Evolutionary conservation across 139 green algal species (phyloP).

Genomic region (Chlorella sorokiniana): DNA sequence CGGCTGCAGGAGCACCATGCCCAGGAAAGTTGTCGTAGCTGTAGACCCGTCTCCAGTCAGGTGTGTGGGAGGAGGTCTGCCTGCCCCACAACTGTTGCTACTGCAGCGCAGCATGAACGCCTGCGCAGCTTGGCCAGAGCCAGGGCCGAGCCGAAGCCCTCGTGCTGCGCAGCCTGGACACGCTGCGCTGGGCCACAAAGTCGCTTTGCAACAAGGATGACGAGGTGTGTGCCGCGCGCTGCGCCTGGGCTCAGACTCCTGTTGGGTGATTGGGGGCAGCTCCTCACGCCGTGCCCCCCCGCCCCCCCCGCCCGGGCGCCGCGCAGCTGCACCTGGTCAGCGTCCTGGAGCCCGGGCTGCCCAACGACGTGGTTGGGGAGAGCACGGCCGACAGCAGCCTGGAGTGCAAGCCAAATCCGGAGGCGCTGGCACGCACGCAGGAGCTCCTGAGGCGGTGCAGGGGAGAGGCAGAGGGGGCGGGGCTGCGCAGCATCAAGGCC

Average conservation of each 20-base stretch:
- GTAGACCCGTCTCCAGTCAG: neutral
- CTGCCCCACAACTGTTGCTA: no score
- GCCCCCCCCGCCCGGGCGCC: neutral
- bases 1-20: neutral
- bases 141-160: no score
- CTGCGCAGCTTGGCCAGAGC: no score
- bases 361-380: constrained; percentile 8
- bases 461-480: neutral
- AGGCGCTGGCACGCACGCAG: constrained; percentile 20
- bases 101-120: no score
- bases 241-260: neutral
- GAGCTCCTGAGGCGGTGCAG: constrained; percentile 33
- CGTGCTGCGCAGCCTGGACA: neutral
- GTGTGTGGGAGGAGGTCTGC: neutral
- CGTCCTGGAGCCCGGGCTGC: constrained; percentile 39
- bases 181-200: constrained; percentile 13
- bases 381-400: neutral
- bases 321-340: constrained; percentile 31
- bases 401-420: constrained; percentile 45
- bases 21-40: neutral
- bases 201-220: constrained; percentile 24
- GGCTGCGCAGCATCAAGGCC: constrained; percentile 24
- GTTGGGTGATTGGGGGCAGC: neutral
- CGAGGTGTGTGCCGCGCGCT: constrained; percentile 2
- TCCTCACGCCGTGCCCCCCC: neutral